A percentile compares a stretch with the other conserved stretches of the same genome.
Conservation (phyloP, 768 basidiomycete genomes). For the Paxillus involutus region DNA sequence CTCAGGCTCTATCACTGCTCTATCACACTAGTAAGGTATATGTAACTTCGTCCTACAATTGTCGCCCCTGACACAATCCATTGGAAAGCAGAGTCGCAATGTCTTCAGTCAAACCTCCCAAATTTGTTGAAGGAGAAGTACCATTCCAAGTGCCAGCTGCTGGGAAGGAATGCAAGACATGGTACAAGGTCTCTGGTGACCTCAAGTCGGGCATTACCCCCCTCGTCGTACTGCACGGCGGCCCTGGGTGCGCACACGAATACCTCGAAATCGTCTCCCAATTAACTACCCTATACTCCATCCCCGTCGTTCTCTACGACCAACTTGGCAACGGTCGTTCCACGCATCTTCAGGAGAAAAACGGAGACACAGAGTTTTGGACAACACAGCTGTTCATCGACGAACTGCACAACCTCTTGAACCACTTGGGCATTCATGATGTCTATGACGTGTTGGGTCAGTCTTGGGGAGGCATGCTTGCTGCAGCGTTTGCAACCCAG, state of each 20-base stretch:
- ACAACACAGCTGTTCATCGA: slow-evolving; percentile 48
- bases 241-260: slow-evolving; percentile 47
- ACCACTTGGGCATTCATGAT: slow-evolving; percentile 43
- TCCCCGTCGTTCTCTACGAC: slow-evolving; percentile 56
- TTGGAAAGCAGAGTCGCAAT: slow-evolving; percentile 10
- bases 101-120: slow-evolving; percentile 26
- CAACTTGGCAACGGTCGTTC: slow-evolving; percentile 57
- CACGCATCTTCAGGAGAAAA: slow-evolving; percentile 52
- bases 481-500: slow-evolving; percentile 28
- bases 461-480: slow-evolving; percentile 48
- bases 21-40: neutral
- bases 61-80: neutral
- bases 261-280: slow-evolving; percentile 41
- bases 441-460: slow-evolving; percentile 44
- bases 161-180: slow-evolving; percentile 41
- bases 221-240: slow-evolving; percentile 53
- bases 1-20: no score
- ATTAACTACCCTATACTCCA: slow-evolving; percentile 33
- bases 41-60: neutral
- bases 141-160: slow-evolving; percentile 25
- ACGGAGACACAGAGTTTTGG: slow-evolving; percentile 45
- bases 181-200: slow-evolving; percentile 52
- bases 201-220: slow-evolving; percentile 37
- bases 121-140: slow-evolving; percentile 31
- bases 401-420: slow-evolving; percentile 48